Evolutionary conservation across 2,329 filamentous ascomycete genomes (phyloP), one percentile per base, ranked within the genome.

Genomic region (Sporothrix globosa): DNA sequence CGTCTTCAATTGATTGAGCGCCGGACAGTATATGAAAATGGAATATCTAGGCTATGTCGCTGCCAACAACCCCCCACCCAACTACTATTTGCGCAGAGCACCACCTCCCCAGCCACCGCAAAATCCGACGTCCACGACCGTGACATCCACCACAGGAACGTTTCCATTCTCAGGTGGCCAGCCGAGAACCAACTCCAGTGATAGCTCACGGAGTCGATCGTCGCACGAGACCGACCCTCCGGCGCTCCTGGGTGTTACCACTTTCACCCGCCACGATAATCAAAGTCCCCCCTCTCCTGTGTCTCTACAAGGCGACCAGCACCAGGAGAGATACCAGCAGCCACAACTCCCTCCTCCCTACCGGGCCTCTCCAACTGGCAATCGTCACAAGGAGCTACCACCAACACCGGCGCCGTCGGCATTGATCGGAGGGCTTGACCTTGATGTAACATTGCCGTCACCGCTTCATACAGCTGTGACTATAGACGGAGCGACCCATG

Each of bases 361-460:
- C 34, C 61, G 48, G 39, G 44, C 9, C n/a, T 6, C 27, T 3
- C 19, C 70, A 73, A 6, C 39, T 21, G 21, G 39, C 21, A 27
- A 75, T 70, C 74, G 75, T 58, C 75, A 76, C 74, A 77, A 76
- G 73, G 76, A 77, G 69, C 73, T 76, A 46, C 77, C 39, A 27
- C 21, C 58, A 24, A 46, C 69, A n/a, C 44, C 17, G 41, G 50
- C 50, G n/a, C 52, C 69, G 24, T 19, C 13, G 53, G 30, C 13
- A 19, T 60, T 24, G 27, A n/a, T 52, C 44, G 46, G 19, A 34
- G 67, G 61, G 34, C 54, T 41, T 11, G 30, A 10, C 4, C 19
- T 41, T 11, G 54, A 14, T 9, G 17, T 5, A 11, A 34, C 14
- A 63, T 21, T 13, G 9, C 58, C 21, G 14, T 63, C 58, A 17